Evolutionary conservation across 768 basidiomycete genomes (phyloP).

Genomic region (Xerocomellus chrysenteron): DNA sequence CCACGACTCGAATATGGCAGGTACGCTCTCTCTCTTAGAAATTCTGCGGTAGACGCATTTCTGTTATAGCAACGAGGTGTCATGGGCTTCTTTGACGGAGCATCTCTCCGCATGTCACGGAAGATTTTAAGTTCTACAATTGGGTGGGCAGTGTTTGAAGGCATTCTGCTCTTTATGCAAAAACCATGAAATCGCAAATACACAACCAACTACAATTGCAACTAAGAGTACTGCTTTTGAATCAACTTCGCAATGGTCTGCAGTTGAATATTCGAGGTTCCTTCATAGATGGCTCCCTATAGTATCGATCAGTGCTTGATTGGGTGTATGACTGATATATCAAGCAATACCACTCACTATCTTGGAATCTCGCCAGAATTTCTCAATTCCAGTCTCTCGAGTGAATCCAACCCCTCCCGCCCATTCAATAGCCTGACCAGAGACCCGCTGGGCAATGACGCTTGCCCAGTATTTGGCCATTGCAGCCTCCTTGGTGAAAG

Average conservation of each 20-base stretch:
- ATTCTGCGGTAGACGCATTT: not conserved
- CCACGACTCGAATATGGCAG: constrained; percentile 63
- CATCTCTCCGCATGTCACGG: constrained; percentile 75
- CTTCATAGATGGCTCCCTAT: constrained; percentile 89
- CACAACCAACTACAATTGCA: not conserved
- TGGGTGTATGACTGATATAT: not conserved
- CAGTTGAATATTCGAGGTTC: constrained; percentile 97
- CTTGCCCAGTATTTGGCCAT: constrained; percentile 97
- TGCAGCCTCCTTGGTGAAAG: constrained; percentile 91
- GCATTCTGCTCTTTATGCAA: constrained; percentile 60
- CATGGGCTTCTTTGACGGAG: constrained; percentile 82
- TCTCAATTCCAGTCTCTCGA: constrained; percentile 92
- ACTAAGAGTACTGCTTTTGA: constrained; percentile 77
- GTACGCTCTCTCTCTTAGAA: constrained; percentile 39
- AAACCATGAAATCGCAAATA: constrained; percentile 14
- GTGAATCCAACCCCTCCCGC: constrained; percentile 92
- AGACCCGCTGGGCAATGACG: constrained; percentile 83
- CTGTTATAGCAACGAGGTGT: constrained; percentile 70
- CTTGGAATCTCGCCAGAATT: constrained; percentile 96
- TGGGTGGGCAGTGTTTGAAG: constrained; percentile 91
- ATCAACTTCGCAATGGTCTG: constrained; percentile 94
- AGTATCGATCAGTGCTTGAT: constrained; percentile 5
- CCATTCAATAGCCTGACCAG: constrained; percentile 94
- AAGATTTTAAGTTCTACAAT: constrained; percentile 90
- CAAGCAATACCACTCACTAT: constrained; percentile 56